Evolutionary conservation across 192 early-diverging fungal species (phyloP).

Genomic region (Spinellus fusiger): DNA sequence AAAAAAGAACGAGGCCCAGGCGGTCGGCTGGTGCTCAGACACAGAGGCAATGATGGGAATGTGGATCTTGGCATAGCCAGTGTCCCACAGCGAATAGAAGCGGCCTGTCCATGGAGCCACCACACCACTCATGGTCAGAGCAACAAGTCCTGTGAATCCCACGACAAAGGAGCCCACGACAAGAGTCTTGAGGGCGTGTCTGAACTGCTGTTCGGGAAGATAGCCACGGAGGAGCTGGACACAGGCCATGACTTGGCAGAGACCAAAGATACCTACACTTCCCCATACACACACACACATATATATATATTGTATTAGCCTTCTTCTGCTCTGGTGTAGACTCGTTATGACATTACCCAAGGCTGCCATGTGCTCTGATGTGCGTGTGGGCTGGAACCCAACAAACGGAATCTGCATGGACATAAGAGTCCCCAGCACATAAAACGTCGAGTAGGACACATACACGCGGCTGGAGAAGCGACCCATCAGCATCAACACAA

Average conservation of each 20-base stretch:
- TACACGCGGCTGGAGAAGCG: slow-evolving; percentile 90
- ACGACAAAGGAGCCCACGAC: slow-evolving; percentile 47
- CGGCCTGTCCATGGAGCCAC: slow-evolving; percentile 99
- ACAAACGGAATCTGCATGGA: slow-evolving; percentile 99
- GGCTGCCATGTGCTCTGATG: slow-evolving; percentile 99
- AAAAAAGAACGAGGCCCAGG: slow-evolving; percentile 99
- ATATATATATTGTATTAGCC: too few species aligned
- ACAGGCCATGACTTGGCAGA: slow-evolving; percentile 94
- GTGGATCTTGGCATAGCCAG: slow-evolving; percentile 98
- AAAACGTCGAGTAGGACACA: slow-evolving; percentile 98
- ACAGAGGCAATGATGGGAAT: slow-evolving; percentile 99
- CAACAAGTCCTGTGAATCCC: slow-evolving; percentile 59
- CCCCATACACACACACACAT: too few species aligned
- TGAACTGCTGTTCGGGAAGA: slow-evolving; percentile 82
- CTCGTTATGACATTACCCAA: too few species aligned
- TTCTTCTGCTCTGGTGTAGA: too few species aligned
- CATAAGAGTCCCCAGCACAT: slow-evolving; percentile 89
- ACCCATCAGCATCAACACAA: slow-evolving; percentile 93
- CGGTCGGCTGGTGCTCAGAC: slow-evolving; percentile 98
- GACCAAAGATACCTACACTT: slow-evolving; percentile 84
- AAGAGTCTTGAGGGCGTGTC: slow-evolving; percentile 64
- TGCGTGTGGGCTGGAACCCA: slow-evolving; percentile 95
- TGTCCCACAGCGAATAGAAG: slow-evolving; percentile 99
- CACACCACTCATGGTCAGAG: slow-evolving; percentile 73
- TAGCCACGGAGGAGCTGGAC: slow-evolving; percentile 74